A percentile compares a stretch with the other conserved stretches of the same genome.
Evolutionary conservation across 1,284 basidiomycete genomes (phyloP).

Genomic region (Sporisorium exsertum): DNA sequence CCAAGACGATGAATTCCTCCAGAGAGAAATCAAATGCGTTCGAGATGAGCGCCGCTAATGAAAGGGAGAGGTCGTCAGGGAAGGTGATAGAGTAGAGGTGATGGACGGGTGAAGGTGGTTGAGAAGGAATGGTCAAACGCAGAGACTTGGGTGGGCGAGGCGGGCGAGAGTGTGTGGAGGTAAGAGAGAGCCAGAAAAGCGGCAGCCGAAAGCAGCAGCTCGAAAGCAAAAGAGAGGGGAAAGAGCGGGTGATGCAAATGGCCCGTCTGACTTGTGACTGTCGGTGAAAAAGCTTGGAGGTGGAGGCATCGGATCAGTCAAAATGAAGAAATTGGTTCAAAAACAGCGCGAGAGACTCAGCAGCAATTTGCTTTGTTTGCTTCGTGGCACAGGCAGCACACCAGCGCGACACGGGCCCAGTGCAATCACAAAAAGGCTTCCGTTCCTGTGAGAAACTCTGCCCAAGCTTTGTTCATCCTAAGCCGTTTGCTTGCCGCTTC

Average conservation of each 20-base stretch:
- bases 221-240: background rate
- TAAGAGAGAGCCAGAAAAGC: constrained; percentile 10
- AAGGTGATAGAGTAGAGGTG: background rate
- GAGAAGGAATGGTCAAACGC: constrained; percentile 30
- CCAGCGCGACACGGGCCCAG: background rate
- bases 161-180: constrained; percentile 32
- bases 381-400: background rate
- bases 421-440: background rate
- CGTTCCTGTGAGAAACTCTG: background rate
- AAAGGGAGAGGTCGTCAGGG: background rate
- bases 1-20: constrained; percentile 2
- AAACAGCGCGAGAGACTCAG: background rate
- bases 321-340: background rate
- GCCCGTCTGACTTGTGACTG: background rate
- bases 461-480: background rate
- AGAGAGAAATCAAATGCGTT: background rate
- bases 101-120: background rate
- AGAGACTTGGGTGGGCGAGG: background rate
- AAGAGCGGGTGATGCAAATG: background rate
- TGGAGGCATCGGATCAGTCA: constrained; percentile 32
- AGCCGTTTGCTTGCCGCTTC: background rate
- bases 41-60: background rate
- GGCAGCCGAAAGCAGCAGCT: constrained; percentile 6
- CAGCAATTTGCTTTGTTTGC: background rate
- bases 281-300: constrained; percentile 8